Evolutionary conservation across 2,329 filamentous ascomycete species (phyloP), one percentile per base, ranked within the genome.

Genomic region (Colletotrichum horii): DNA sequence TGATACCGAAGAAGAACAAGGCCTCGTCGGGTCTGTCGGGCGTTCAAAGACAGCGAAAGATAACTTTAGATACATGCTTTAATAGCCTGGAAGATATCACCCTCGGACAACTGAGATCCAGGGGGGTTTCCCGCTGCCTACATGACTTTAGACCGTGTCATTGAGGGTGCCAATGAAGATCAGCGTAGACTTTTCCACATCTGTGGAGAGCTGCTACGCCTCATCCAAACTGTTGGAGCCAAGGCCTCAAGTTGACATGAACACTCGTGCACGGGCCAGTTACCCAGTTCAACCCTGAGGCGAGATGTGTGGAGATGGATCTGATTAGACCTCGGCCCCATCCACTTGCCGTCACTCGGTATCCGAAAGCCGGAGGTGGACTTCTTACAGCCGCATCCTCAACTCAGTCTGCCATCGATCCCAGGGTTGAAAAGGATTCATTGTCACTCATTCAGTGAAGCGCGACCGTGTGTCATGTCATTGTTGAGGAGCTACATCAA

Each of bases 11-110:
- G 87, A 87, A 76, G 85, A 86, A 48, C 84, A 86, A 76, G 84
- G 83, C 16, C 78, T 88, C 34, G 85, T 88, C 72, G 84, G 81
- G 30, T 77, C 80, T 36, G 77, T 80, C 34, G 79, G 77, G 70
- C 77, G 74, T 62, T 81, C 76, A 64, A 71, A 64, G 22, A 76
- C 71, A 7, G 66, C 75, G 12, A 79, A 76, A 28, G 80, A 80
- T 66, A 79, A 79, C 48, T 90, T 88, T 79, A 82, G 87, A 77
- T 89, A 88, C 76, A 89, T 90, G 83, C 76, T 90, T 74, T 89
- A 78, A 80, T 52, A 52, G 55, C 55, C 55, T 58, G 55, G 43
- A 52, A 52, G n/a, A 52, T n/a, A 22, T 22, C 22, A 12, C 9
- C 11, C 4, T 52, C 43, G 43, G n/a, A 52, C 11, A 52, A 52